Evolutionary conservation across 2,329 filamentous ascomycete genomes (phyloP).

Genomic region (Dothideomycetes sp.): DNA sequence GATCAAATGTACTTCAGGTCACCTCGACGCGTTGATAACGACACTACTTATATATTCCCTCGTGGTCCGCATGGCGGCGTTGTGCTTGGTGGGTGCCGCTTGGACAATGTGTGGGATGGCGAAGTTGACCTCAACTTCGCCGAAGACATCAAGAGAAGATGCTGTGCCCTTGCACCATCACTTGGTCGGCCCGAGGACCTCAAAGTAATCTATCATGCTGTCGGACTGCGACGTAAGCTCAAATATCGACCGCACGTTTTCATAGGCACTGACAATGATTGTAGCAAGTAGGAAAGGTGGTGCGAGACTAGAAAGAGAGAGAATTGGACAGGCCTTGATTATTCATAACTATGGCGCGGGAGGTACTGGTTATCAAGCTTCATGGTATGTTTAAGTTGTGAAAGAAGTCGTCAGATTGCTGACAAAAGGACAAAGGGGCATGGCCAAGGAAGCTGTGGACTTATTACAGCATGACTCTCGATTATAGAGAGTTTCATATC

Average conservation of each 20-base stretch:
- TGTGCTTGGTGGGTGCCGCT: constrained; percentile 4
- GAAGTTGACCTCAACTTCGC: constrained; percentile 5
- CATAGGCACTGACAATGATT: too few species aligned
- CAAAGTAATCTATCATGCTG: constrained; percentile 63
- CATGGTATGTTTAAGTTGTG: constrained; percentile 2
- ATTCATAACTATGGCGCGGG: constrained; percentile 68
- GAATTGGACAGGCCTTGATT: constrained; percentile 48
- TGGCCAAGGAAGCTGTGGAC: constrained; percentile 6
- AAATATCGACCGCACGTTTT: not conserved
- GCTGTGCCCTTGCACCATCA: constrained; percentile 46
- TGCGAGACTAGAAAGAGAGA: constrained; percentile 60
- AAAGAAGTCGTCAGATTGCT: not conserved
- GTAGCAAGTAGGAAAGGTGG: constrained; percentile 56
- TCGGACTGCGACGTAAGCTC: constrained; percentile 53
- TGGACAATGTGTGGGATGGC: constrained; percentile 5
- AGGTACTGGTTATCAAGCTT: constrained; percentile 54
- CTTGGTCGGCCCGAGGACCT: constrained; percentile 40
- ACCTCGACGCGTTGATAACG: constrained; percentile 5
- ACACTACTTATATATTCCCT: constrained; percentile 7
- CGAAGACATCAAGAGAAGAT: constrained; percentile 38
- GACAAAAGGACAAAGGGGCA: constrained; percentile 1
- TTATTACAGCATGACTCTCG: constrained; percentile 4
- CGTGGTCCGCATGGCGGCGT: constrained; percentile 4
- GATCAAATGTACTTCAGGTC: constrained; percentile 7
- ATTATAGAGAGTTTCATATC: too few species aligned